A percentile compares a stretch with the other conserved stretches of the same genome.
Conservation (phyloP, 169 alveolate genomes). For the Eimeria necatrix region DNA sequence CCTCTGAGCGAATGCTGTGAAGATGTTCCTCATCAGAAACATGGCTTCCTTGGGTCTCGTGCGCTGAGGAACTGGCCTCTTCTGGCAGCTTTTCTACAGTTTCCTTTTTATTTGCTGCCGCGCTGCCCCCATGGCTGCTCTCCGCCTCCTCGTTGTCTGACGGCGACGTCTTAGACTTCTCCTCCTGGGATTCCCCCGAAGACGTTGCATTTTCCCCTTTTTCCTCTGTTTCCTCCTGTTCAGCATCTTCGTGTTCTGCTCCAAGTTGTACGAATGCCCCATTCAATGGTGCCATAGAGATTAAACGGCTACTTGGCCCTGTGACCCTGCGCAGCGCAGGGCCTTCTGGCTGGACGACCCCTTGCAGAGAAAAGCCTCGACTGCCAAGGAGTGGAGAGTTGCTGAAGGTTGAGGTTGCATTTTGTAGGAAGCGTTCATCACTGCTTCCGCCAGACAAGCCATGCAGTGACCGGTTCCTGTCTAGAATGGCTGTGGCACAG, state of each 20-base stretch:
- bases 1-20: background rate
- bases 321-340: background rate
- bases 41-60: background rate
- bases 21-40: background rate
- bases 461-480: background rate
- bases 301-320: background rate
- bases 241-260: background rate
- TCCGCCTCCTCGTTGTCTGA: background rate
- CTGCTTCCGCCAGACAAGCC: background rate
- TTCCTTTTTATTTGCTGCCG: background rate
- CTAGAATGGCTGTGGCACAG: background rate
- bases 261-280: conserved; percentile 15
- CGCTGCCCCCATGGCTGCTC: background rate
- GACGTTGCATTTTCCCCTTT: background rate
- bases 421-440: background rate
- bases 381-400: background rate
- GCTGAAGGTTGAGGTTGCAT: background rate
- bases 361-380: background rate
- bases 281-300: background rate
- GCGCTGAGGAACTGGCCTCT: background rate
- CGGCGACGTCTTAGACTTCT: background rate
- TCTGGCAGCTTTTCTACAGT: background rate
- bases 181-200: conserved; percentile 3
- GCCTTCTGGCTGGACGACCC: conserved; percentile 13
- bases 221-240: background rate